Conservation (phyloP, 164 flowering plant genomes). For the Taxillus chinensis region DNA sequence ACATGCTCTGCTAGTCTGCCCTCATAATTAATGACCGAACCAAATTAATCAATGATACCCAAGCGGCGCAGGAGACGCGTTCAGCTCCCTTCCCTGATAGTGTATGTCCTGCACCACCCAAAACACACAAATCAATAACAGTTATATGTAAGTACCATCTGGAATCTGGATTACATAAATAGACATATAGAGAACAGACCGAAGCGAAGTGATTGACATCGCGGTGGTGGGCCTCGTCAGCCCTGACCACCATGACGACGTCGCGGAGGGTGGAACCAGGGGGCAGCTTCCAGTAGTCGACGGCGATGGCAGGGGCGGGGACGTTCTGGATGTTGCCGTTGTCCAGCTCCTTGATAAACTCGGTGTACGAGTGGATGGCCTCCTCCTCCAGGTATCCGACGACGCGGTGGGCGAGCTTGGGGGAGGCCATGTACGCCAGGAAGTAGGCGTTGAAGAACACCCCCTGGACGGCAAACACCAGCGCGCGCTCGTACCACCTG, state of each 20-base stretch:
- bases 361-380: slow-evolving; percentile 2
- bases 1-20: too few relatives aligned
- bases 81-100: neutral
- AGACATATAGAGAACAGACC: too few relatives aligned
- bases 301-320: slow-evolving; percentile 1
- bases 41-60: slow-evolving; percentile 1
- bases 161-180: too few relatives aligned
- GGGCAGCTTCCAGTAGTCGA: slow-evolving; percentile 3
- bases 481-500: slow-evolving; percentile 21
- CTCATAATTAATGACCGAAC: neutral
- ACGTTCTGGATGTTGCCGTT: neutral
- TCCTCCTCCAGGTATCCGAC: slow-evolving; percentile 4
- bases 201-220: slow-evolving; percentile 4
- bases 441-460: slow-evolving; percentile 26
- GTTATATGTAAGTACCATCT: too few relatives aligned
- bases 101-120: neutral
- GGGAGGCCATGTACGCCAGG: slow-evolving; percentile 17
- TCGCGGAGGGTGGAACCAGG: neutral
- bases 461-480: slow-evolving; percentile 28
- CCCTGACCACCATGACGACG: neutral
- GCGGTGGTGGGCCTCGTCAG: slow-evolving; percentile 3
- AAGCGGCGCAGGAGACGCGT: neutral
- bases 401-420: slow-evolving; percentile 22
- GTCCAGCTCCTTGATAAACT: neutral
- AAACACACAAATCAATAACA: too few relatives aligned